Evolutionary conservation across 2,329 filamentous ascomycete genomes (phyloP), one percentile per base, ranked within the genome.

Genomic region (Aspergillus amoenus): DNA sequence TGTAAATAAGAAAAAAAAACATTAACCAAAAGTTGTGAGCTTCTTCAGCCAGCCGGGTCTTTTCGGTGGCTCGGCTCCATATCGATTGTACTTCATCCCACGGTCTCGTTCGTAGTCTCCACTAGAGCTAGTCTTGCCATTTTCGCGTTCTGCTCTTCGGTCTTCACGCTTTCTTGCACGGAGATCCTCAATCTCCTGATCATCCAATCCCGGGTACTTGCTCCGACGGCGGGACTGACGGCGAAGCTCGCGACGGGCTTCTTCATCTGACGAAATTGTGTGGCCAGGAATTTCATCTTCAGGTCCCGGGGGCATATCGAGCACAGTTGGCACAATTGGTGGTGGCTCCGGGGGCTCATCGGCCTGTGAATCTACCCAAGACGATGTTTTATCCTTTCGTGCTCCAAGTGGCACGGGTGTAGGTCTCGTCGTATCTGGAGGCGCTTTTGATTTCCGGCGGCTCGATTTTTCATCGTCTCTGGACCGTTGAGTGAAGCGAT

Each of bases 351-450:
- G 78, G 15, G 78, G 79, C 18, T 81, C 78, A 24, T 73, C 74
- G 8, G 73, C 69, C 62, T 80, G 78, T 2, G 76, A 78, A 58
- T 81, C 71, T 7, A 81, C 73, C 79, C 79, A 81, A 6, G 76
- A 79, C 7, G 78, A 78, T 34, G 77, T 81, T 65, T 81, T 80
- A 52, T 81, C 76, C 62, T 75, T 76, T 21, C 68, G 60, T n/a
- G 69, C 74, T 18, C 73, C 72, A 32, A 66, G 63, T 61, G 70
- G 71, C 58, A 72, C 66, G 32, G 71, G 70, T 1, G 64, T 64
- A 42, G 63, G 56, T 27, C 47, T 51, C 49, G 66, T 52, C 48
- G 64, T 58, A 11, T 69, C 68, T 9, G 27, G 27, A 30, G 66
- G 63, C 8, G 65, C 69, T 32, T 67, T 67, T 18, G 75, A 73